Conservation (phyloP, 1,139 yeast genomes). For the Diutina neorugosa region DNA sequence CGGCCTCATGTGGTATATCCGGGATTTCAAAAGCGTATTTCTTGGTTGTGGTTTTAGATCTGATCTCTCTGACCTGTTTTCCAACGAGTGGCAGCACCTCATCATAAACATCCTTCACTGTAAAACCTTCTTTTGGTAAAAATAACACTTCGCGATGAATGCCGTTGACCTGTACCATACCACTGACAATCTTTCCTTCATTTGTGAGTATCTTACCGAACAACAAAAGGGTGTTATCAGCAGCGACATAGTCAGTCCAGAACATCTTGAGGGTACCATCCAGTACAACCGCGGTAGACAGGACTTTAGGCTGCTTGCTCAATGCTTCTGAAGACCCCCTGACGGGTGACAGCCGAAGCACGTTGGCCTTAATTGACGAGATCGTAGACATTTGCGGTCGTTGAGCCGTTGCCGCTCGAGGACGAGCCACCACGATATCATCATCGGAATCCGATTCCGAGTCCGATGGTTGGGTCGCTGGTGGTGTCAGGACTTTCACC, state of each 20-base stretch:
- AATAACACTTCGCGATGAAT: constrained; percentile 64
- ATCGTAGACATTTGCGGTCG: constrained; percentile 12
- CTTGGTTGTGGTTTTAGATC: constrained; percentile 58
- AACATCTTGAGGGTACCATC: constrained; percentile 52
- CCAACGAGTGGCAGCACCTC: constrained; percentile 59
- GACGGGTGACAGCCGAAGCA: constrained; percentile 17
- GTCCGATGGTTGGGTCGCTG: not conserved
- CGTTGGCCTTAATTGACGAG: constrained; percentile 14
- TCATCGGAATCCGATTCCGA: constrained; percentile 21
- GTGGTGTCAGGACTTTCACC: not conserved
- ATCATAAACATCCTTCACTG: constrained; percentile 59
- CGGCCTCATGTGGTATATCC: constrained; percentile 63
- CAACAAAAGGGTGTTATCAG: constrained; percentile 55
- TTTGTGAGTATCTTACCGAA: constrained; percentile 69
- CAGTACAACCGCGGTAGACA: constrained; percentile 20
- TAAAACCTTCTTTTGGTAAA: constrained; percentile 49
- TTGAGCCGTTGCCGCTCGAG: constrained; percentile 21
- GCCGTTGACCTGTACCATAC: constrained; percentile 67
- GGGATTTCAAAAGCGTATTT: constrained; percentile 86
- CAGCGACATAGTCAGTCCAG: constrained; percentile 86
- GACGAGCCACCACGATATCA: constrained; percentile 32
- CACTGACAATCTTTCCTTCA: constrained; percentile 54
- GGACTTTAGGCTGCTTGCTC: constrained; percentile 34
- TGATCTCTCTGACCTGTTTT: constrained; percentile 52
- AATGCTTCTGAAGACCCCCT: constrained; percentile 13